Evolutionary conservation across 2,329 filamentous ascomycete species (phyloP).

Genomic region (Aulographum hederae): DNA sequence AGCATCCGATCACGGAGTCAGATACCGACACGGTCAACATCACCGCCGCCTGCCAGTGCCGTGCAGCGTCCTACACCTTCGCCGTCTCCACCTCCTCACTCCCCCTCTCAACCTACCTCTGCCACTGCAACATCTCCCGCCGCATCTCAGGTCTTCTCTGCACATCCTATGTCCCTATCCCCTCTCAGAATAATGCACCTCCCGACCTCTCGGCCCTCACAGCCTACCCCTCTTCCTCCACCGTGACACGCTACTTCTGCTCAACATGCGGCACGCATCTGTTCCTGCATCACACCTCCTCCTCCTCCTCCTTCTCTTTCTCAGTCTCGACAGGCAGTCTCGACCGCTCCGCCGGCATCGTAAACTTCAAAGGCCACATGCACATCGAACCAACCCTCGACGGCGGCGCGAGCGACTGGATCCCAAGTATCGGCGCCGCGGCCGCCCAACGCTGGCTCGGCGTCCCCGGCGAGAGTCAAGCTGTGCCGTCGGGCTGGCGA

Average conservation of each 20-base stretch:
- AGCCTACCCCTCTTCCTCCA: constrained; percentile 24
- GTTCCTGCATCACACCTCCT: constrained; percentile 7
- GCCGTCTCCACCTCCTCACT: constrained; percentile 15
- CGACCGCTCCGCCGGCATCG: constrained; percentile 11
- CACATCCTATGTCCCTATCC: constrained; percentile 19
- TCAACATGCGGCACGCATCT: constrained; percentile 29
- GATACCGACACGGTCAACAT: no score
- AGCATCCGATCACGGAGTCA: no score
- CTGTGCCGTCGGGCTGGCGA: constrained; percentile 10
- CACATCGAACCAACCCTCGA: constrained; percentile 16
- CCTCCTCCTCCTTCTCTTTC: no score
- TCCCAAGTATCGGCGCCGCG: constrained; percentile 10
- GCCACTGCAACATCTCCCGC: constrained; percentile 34
- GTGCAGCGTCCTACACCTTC: constrained; percentile 15
- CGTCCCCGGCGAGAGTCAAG: constrained; percentile 5
- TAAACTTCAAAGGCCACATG: constrained; percentile 15
- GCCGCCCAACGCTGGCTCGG: constrained; percentile 11
- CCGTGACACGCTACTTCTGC: constrained; percentile 29
- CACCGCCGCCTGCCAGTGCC: constrained; percentile 26
- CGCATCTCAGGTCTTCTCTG: constrained; percentile 28
- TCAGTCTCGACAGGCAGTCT: constrained; percentile 14
- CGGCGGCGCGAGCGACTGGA: constrained; percentile 18
- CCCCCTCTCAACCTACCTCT: constrained; percentile 23
- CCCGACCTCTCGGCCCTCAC: constrained; percentile 18
- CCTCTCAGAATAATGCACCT: constrained; percentile 11